Base-by-base conservation (phyloP, 805 yeast species). In the Myxozyma neotropica region DNA sequence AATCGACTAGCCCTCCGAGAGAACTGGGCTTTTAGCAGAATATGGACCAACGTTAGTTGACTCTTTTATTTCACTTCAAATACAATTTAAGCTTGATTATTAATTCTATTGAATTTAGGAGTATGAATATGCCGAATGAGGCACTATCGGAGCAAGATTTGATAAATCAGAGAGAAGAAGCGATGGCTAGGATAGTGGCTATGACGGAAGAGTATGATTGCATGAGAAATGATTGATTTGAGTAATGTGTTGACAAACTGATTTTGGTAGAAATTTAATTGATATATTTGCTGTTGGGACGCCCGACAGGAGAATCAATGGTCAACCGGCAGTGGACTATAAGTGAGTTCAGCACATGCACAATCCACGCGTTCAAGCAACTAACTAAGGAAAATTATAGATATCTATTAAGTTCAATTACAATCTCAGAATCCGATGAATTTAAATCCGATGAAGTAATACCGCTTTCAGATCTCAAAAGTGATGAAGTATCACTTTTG, bases 241-340 rank as follows among this genome's bases (percentile, higher is more conserved):
- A 29, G 24, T 6, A 0, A 29, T 46, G 15, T 12, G 17, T 17
- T 27, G 27, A 4, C 23, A 36, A 17, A 35, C 29, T 26, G 21
- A 10, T 4, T 38, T 10, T 13, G 36, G n/a, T n/a, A 62, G 66
- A 50, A 62, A 60, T 31, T 46, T 62, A 39, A 62, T 62, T 39
- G 66, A 62, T 27, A 56, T 62, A 23, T 62, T 62, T 50, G 59
- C 61, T 4, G 66, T 62, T n/a, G 66, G 66, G 3, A 53, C 66
- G 5, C 61, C 65, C 3, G 66, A 59, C 17, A 23, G 65, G 17
- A 43, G 66, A 35, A 35, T 55, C 10, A 49, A 48, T 33, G 53
- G 58, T 10, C 62, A 48, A 26, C 43, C 59, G 3, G 38, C 55
- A 3, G 53, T 58, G 15, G 55, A 58, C 36, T 61, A 61, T 57